phyloP scores from a whole-genome alignment of 768 basidiomycete species.

The Suillus hirtellus region DNA sequence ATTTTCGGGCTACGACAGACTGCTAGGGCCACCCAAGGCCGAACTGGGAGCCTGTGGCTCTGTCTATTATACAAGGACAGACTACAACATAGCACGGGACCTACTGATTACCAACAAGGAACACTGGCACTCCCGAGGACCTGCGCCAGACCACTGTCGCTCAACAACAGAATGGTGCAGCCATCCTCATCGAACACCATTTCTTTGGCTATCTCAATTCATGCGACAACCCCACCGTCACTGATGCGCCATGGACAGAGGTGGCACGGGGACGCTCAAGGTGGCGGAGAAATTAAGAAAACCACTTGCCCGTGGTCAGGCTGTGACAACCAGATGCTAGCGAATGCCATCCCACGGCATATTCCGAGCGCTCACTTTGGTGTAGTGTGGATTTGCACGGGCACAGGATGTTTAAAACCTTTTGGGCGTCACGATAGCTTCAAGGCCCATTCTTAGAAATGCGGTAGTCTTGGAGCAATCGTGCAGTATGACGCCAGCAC shows the following conservation, averaged over 20 bases:
- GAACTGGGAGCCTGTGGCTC: too few species aligned
- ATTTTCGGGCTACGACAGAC: too few species aligned
- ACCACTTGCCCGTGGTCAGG: constrained; percentile 6
- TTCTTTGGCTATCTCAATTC: too few species aligned
- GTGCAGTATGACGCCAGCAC: not conserved
- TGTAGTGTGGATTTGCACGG: not conserved
- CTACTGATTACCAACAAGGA: too few species aligned
- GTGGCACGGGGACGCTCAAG: constrained; percentile 2
- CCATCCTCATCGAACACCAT: too few species aligned
- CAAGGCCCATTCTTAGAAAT: not conserved
- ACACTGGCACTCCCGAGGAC: too few species aligned
- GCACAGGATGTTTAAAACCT: not conserved
- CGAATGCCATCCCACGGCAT: not conserved
- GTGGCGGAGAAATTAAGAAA: not conserved
- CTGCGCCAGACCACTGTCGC: too few species aligned
- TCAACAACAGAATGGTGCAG: too few species aligned
- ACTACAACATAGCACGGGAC: too few species aligned
- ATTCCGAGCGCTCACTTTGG: not conserved
- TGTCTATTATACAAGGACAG: too few species aligned
- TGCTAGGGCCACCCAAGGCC: too few species aligned
- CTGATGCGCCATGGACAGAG: constrained; percentile 5
- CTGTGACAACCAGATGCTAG: constrained; percentile 1
- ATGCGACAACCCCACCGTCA: too few species aligned
- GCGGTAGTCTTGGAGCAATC: not conserved
- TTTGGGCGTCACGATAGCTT: not conserved